A percentile compares a stretch with the other conserved stretches of the same genome.
Evolutionary conservation across 2,329 filamentous ascomycete species (phyloP).

Genomic region (Penicillium brevicompactum): DNA sequence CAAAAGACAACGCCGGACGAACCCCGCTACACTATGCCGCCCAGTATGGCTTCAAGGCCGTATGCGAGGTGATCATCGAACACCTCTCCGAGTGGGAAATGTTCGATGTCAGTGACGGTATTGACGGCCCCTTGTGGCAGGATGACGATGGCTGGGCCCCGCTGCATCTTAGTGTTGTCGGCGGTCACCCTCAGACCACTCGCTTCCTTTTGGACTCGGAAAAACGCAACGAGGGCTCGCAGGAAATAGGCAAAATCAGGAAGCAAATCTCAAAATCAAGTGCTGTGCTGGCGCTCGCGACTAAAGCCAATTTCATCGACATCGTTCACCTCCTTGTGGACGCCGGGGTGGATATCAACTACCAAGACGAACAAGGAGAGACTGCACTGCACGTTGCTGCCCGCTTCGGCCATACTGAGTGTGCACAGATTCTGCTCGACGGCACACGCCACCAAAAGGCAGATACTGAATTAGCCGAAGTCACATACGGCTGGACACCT

Average conservation of each 20-base stretch:
- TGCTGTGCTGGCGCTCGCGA: conserved; percentile 82
- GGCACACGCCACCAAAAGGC: conserved; percentile 71
- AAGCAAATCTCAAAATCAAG: conserved; percentile 79
- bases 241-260: conserved; percentile 65
- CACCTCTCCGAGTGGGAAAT: conserved; percentile 88
- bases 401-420: conserved; percentile 80
- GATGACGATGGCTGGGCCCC: conserved; percentile 90
- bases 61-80: conserved; percentile 83
- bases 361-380: conserved; percentile 86
- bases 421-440: conserved; percentile 73
- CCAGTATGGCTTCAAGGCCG: conserved; percentile 89
- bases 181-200: conserved; percentile 85
- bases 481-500: conserved; percentile 91
- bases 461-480: conserved; percentile 76
- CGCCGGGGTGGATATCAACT: conserved; percentile 90
- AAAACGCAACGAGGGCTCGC: conserved; percentile 68
- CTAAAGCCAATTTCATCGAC: conserved; percentile 79
- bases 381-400: conserved; percentile 91
- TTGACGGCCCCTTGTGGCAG: conserved; percentile 87
- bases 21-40: conserved; percentile 91
- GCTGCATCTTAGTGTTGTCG: conserved; percentile 87
- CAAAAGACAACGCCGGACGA: conserved; percentile 76
- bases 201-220: conserved; percentile 78
- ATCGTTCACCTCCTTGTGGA: conserved; percentile 89
- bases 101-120: conserved; percentile 80